Evolutionary conservation across 495 filamentous ascomycete species (phyloP).

Genomic region (Platismatia glauca): DNA sequence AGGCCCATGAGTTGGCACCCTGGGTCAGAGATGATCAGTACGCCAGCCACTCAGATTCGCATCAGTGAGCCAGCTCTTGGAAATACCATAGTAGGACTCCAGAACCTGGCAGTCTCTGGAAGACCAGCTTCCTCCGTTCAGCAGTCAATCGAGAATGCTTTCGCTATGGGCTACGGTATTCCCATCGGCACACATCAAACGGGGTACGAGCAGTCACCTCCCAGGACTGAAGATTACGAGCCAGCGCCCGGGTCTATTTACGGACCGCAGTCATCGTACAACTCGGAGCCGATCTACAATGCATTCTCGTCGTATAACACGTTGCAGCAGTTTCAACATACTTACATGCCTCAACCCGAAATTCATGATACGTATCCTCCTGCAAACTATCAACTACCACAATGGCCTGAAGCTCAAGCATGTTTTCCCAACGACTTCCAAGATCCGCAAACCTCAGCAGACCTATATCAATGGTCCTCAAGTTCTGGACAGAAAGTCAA

Average conservation of each 20-base stretch:
- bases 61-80: constrained; percentile 16
- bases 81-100: constrained; percentile 19
- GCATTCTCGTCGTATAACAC: constrained; percentile 3
- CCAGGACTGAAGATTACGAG: not conserved
- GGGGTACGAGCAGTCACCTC: constrained; percentile 2
- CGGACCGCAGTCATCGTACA: not conserved
- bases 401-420: constrained; percentile 8
- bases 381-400: constrained; percentile 10
- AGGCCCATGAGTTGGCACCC: constrained; percentile 70
- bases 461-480: constrained; percentile 36
- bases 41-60: not conserved
- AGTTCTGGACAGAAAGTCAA: constrained; percentile 1
- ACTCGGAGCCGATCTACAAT: not conserved
- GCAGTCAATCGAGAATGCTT: constrained; percentile 19
- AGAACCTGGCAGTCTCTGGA: constrained; percentile 19
- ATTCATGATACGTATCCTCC: constrained; percentile 15
- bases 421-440: not conserved
- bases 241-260: not conserved
- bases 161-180: constrained; percentile 18
- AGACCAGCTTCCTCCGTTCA: constrained; percentile 10
- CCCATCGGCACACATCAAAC: not conserved
- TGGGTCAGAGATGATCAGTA: constrained; percentile 11
- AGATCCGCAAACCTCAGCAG: constrained; percentile 48
- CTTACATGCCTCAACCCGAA: constrained; percentile 3
- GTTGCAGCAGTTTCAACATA: constrained; percentile 2